A percentile compares a stretch with the other conserved stretches of the same genome.
phyloP scores from a whole-genome alignment of 306 rosid genomes.

The Styphnolobium japonicum region DNA sequence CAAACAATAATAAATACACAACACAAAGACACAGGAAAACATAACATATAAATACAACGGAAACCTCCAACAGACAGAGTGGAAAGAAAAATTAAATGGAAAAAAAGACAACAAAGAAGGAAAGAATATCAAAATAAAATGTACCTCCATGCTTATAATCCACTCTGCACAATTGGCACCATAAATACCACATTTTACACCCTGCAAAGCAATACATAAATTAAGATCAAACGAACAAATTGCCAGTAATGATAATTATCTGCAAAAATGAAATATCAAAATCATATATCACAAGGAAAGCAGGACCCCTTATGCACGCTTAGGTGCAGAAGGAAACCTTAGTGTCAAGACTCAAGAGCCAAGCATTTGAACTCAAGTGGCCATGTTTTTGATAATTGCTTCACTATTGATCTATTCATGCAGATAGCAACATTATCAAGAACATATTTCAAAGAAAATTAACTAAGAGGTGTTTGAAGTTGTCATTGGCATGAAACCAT shows the following conservation, averaged over 20 bases:
- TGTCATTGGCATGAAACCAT: not conserved
- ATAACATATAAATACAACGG: conserved; percentile 7
- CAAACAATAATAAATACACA: conserved; percentile 2
- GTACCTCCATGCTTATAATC: conserved; percentile 96
- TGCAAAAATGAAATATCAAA: not conserved
- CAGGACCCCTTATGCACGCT: not conserved
- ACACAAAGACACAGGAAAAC: not conserved
- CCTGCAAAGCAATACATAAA: conserved; percentile 48
- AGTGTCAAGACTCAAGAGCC: not conserved
- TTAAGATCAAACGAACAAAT: conserved; percentile 8
- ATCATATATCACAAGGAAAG: not conserved
- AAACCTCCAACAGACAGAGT: not conserved
- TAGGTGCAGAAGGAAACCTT: not conserved
- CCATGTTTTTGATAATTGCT: not conserved
- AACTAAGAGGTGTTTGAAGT: not conserved
- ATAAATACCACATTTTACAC: conserved; percentile 84
- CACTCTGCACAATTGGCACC: conserved; percentile 83
- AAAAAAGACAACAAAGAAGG: not conserved
- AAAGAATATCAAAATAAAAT: conserved; percentile 2
- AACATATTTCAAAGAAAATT: not conserved
- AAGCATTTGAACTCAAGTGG: not conserved
- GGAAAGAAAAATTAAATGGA: not conserved
- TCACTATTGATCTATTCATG: conserved; percentile 2
- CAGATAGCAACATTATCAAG: conserved; percentile 8
- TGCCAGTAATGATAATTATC: not conserved